Evolutionary conservation across 2,329 filamentous ascomycete species (phyloP).

Genomic region (Botrytis aclada): DNA sequence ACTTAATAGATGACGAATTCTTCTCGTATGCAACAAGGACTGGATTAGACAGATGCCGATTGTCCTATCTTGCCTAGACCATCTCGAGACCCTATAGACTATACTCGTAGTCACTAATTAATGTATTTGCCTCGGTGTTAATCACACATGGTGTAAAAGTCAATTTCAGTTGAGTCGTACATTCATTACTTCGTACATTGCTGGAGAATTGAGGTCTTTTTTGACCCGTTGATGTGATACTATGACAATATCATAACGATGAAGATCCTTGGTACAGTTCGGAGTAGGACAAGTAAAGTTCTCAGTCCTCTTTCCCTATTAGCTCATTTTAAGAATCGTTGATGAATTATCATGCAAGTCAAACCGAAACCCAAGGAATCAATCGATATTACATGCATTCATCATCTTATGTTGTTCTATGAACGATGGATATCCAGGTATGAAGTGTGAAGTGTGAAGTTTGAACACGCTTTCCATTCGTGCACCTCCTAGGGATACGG

Average conservation of each 20-base stretch:
- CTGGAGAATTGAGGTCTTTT: neutral
- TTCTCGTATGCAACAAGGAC: neutral
- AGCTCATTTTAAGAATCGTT: neutral
- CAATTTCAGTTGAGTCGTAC: neutral
- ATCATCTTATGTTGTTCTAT: neutral
- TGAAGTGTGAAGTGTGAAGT: neutral
- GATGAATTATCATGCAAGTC: neutral
- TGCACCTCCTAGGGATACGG: neutral
- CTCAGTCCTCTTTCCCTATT: neutral
- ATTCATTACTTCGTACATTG: neutral
- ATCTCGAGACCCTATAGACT: no score
- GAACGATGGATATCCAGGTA: neutral
- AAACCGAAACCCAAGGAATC: neutral
- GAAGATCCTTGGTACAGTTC: conserved; percentile 15
- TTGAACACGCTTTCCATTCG: neutral
- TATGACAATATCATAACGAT: neutral
- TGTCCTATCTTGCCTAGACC: neutral
- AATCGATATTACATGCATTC: neutral
- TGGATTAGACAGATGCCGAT: neutral
- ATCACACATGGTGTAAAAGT: conserved; percentile 3
- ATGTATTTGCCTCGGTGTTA: neutral
- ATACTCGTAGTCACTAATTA: no score
- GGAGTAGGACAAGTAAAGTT: conserved; percentile 1
- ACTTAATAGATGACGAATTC: neutral
- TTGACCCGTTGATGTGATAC: neutral